Conservation (phyloP, 352 stramenopile species). For the Globisporangium nunn region DNA sequence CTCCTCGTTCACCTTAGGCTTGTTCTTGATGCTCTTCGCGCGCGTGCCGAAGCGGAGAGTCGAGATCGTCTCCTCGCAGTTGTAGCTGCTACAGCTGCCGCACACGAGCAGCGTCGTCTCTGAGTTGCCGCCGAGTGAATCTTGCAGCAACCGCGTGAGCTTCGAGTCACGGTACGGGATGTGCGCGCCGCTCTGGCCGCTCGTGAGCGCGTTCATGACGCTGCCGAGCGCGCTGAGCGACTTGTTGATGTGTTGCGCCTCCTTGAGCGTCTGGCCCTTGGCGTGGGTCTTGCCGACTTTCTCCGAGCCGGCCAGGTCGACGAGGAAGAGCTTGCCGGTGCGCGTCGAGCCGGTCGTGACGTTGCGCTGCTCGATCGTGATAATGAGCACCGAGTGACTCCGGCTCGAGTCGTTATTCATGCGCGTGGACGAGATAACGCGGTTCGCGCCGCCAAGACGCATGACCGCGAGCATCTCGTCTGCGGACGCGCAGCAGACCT, state of each 20-base stretch:
- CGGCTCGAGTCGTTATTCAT: slow-evolving; percentile 89
- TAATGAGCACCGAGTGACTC: slow-evolving; percentile 95
- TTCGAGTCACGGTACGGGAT: slow-evolving; percentile 90
- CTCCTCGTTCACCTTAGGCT: slow-evolving; percentile 84
- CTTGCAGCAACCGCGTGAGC: slow-evolving; percentile 81
- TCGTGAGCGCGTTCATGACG: slow-evolving; percentile 87
- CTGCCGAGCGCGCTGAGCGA: slow-evolving; percentile 83
- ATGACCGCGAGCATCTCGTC: slow-evolving; percentile 86
- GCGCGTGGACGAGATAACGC: slow-evolving; percentile 78
- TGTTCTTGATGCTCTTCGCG: slow-evolving; percentile 78
- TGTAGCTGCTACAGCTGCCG: slow-evolving; percentile 59
- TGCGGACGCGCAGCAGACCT: slow-evolving; percentile 46
- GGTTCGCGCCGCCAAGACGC: slow-evolving; percentile 88
- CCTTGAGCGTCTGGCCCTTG: slow-evolving; percentile 87
- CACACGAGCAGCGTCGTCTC: slow-evolving; percentile 67
- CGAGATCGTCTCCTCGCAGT: slow-evolving; percentile 62
- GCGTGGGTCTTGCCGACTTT: slow-evolving; percentile 78
- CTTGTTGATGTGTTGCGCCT: slow-evolving; percentile 90
- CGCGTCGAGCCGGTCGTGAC: slow-evolving; percentile 54
- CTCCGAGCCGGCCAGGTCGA: slow-evolving; percentile 74
- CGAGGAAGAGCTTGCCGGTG: slow-evolving; percentile 90
- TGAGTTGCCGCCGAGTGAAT: slow-evolving; percentile 74
- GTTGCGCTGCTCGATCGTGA: slow-evolving; percentile 90
- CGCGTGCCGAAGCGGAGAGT: slow-evolving; percentile 73
- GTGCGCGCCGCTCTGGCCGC: slow-evolving; percentile 81